Conservation (phyloP, 106 monocot species). For the Dendrobium chrysotoxum region DNA sequence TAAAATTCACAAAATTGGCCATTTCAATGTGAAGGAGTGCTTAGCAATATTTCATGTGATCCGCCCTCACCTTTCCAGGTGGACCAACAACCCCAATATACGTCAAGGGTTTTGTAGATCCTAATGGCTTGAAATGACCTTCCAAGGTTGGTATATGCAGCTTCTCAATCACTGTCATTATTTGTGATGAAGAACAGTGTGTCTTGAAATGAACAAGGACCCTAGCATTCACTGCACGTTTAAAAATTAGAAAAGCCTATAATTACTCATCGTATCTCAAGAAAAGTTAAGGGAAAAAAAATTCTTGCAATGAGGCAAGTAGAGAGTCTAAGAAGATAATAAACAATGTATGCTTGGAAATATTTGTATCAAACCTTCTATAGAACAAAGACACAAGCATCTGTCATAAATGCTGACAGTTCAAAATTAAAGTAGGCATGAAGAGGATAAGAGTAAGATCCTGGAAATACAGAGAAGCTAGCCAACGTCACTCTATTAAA, state of each 20-base stretch:
- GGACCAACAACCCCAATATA: slow-evolving; percentile 51
- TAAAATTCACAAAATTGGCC: not conserved
- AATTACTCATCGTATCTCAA: not conserved
- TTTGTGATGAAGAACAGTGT: slow-evolving; percentile 24
- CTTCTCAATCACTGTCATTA: slow-evolving; percentile 37
- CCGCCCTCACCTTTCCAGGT: slow-evolving; percentile 38
- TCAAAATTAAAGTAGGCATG: not conserved
- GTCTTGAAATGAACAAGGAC: slow-evolving; percentile 22
- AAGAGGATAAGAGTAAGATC: not conserved
- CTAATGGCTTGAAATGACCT: slow-evolving; percentile 22
- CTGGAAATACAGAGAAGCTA: not conserved
- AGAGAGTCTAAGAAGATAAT: not conserved
- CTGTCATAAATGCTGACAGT: not conserved
- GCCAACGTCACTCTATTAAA: not conserved
- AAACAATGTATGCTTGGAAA: not conserved
- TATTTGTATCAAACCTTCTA: not conserved
- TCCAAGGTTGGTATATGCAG: slow-evolving; percentile 28
- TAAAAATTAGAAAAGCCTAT: not conserved
- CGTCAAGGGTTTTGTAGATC: slow-evolving; percentile 28
- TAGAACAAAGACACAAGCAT: not conserved
- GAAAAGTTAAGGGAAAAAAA: not conserved
- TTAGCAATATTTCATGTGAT: not conserved
- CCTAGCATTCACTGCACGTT: slow-evolving; percentile 34
- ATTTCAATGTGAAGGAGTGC: not conserved
- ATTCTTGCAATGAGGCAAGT: not conserved